Evolutionary conservation across 306 rosid genomes (phyloP).

Genomic region (Fagus crenata): DNA sequence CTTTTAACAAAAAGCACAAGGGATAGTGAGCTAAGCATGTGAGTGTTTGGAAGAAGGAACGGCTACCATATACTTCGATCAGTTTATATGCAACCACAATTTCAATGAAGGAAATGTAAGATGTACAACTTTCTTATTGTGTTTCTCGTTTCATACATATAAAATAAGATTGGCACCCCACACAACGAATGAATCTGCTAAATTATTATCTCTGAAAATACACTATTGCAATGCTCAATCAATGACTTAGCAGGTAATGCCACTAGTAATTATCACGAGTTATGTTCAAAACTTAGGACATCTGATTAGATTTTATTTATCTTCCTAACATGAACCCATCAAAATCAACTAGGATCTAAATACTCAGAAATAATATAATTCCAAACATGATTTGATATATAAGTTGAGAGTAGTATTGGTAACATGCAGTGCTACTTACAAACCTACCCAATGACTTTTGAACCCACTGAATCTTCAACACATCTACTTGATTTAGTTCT

Average conservation of each 20-base stretch:
- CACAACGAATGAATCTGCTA: background rate
- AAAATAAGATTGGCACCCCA: background rate
- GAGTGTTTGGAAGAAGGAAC: background rate
- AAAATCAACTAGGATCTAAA: background rate
- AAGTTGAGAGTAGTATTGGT: background rate
- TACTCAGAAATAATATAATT: background rate
- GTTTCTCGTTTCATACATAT: constrained; percentile 10
- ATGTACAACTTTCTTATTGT: background rate
- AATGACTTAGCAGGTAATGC: constrained; percentile 9
- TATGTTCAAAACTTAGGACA: background rate
- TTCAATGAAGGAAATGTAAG: background rate
- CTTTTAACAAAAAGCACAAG: background rate
- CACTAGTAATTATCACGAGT: background rate
- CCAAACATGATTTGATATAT: background rate
- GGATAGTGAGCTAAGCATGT: background rate
- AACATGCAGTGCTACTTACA: background rate
- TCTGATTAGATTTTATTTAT: background rate
- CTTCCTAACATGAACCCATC: background rate
- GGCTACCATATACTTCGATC: constrained; percentile 2
- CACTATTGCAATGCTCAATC: constrained; percentile 1
- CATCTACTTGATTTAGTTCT: too few relatives aligned
- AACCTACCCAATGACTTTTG: too few relatives aligned
- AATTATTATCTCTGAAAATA: background rate
- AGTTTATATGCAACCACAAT: constrained; percentile 13
- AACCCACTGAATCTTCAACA: too few relatives aligned